These are phyloP conservation scores for Cocos nucifera DNA, from an alignment of 176 grass and related monocot species.

Conservation along the genomic window DNA sequence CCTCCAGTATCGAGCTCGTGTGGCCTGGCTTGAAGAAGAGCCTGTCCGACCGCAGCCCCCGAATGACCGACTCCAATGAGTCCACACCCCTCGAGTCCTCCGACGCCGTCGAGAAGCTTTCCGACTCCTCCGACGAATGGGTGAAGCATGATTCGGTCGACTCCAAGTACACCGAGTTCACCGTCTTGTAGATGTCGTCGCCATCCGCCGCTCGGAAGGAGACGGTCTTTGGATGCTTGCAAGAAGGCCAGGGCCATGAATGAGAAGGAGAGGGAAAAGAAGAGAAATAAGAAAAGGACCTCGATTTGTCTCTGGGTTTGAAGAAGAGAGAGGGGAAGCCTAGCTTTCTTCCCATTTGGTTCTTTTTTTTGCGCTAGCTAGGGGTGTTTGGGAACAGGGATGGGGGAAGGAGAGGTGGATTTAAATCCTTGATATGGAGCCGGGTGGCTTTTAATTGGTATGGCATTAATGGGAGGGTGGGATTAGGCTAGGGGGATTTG, in stretches of 20 bases:
- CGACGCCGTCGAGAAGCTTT: neutral
- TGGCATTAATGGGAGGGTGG: constrained; percentile 29
- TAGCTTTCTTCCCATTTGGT: constrained; percentile 21
- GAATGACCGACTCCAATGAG: constrained; percentile 26
- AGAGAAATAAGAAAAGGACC: neutral
- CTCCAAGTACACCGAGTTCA: constrained; percentile 46
- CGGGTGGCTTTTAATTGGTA: neutral
- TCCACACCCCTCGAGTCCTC: constrained; percentile 14
- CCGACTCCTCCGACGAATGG: neutral
- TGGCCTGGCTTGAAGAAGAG: constrained; percentile 52
- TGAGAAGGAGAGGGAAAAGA: neutral
- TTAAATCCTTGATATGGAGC: constrained; percentile 2
- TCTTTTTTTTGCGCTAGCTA: constrained; percentile 30
- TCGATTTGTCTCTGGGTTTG: constrained; percentile 12
- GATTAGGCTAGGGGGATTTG: no score
- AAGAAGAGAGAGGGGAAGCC: constrained; percentile 58
- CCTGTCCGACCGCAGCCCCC: constrained; percentile 30
- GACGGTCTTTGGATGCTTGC: constrained; percentile 36
- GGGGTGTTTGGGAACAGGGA: neutral
- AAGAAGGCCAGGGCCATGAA: constrained; percentile 50
- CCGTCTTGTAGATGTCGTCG: constrained; percentile 32
- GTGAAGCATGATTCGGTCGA: constrained; percentile 13
- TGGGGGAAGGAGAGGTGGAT: neutral
- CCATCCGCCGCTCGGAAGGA: constrained; percentile 45
- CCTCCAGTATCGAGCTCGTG: constrained; percentile 57